Evolutionary conservation across 805 yeast genomes (phyloP), one percentile per base, ranked within the genome.

Genomic region (Ogataea minuta): DNA sequence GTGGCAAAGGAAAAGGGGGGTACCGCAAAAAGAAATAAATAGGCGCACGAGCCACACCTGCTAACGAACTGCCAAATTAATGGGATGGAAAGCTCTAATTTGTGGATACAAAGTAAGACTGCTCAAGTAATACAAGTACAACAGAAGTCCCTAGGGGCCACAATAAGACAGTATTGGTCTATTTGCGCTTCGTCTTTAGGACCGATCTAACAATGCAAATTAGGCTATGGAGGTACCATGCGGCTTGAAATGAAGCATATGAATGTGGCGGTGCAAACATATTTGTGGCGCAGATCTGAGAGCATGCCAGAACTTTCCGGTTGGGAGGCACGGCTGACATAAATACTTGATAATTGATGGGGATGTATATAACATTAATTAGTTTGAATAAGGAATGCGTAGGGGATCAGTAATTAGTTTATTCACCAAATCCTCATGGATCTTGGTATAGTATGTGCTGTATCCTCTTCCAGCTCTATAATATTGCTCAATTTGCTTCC

Each of bases 1-100:
- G 59, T 56, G 49, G 59, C 57, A 49, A 56, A 56, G 41, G 25
- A 30, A 23, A 31, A 44, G 43, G 45, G 48, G 46, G 45, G 24
- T 28, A 15, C 13, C 31, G 28, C 16, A 24, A 46, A 46, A 46
- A 46, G 46, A 46, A 43, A 43, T 41, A 41, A 31, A 12, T 6
- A 16, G 23, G 25, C 25, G 23, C 40, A 44, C 23, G 28, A 39
- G 48, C 48, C 48, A 44, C 48, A 23, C 7, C 40, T 34, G 48
- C 40, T 44, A 44, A 44, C 39, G 36, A 31, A 32, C 31, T 36
- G 35, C 31, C 36, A 32, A 32, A 32, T 23, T n/a, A n/a, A n/a
- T n/a, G n/a, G n/a, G n/a, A n/a, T n/a, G n/a, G n/a, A n/a, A n/a
- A n/a, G n/a, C n/a, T n/a, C n/a, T n/a, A n/a, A n/a, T n/a, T n/a